phyloP scores from a whole-genome alignment of 2,329 filamentous ascomycete species.

The Exserohilum turcica region DNA sequence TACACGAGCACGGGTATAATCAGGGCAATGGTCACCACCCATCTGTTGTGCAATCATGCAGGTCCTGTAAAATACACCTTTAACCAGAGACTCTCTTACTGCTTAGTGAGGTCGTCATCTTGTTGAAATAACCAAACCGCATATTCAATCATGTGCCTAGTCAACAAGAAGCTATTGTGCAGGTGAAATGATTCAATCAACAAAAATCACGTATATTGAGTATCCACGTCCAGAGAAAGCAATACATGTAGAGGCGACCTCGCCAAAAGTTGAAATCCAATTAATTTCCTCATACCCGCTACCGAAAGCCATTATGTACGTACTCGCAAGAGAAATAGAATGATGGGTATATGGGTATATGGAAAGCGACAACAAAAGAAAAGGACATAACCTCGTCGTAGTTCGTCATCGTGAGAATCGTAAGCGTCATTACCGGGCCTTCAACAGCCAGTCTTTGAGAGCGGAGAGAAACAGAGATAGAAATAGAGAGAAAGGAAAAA shows the following conservation, averaged over 20 bases:
- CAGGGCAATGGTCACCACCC: too few species aligned
- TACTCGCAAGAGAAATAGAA: conserved; percentile 2
- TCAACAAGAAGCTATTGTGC: too few species aligned
- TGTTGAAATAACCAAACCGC: too few species aligned
- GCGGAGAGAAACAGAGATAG: conserved; percentile 2
- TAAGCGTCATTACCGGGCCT: conserved; percentile 15
- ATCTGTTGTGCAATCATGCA: too few species aligned
- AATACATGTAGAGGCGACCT: background rate
- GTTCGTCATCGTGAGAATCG: conserved; percentile 16
- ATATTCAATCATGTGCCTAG: too few species aligned
- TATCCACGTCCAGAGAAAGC: background rate
- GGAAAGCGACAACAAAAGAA: conserved; percentile 13
- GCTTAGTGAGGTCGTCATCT: too few species aligned
- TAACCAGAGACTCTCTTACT: too few species aligned
- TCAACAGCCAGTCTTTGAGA: conserved; percentile 5
- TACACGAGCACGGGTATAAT: too few species aligned
- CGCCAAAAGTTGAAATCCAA: conserved; percentile 1
- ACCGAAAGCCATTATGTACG: conserved; percentile 5
- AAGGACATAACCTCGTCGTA: conserved; percentile 12
- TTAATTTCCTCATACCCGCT: conserved; percentile 8
- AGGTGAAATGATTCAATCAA: too few species aligned
- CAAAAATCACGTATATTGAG: background rate
- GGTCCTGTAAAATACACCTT: too few species aligned
- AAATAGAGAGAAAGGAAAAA: background rate
- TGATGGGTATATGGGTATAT: conserved; percentile 14